phyloP scores from a whole-genome alignment of 73 alveolate genomes.

The Paramecium primaurelia region DNA sequence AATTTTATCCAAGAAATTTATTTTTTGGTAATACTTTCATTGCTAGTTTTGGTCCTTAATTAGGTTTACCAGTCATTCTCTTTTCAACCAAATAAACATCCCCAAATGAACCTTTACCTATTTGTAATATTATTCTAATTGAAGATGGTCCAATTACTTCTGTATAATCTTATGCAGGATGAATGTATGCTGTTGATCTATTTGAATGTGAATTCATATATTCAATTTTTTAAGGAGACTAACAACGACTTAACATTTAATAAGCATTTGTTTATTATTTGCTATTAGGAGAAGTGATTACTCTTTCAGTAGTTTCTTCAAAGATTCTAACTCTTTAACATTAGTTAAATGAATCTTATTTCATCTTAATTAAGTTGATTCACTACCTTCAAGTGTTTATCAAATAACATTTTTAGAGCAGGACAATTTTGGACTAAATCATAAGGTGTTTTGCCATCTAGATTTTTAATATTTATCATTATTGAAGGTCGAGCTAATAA shows the following conservation, averaged over 20 bases:
- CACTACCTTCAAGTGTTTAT: neutral
- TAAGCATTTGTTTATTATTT: slow-evolving; percentile 23
- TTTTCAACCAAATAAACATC: slow-evolving; percentile 93
- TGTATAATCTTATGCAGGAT: neutral
- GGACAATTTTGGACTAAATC: neutral
- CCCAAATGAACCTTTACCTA: slow-evolving; percentile 96
- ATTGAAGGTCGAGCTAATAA: slow-evolving; percentile 11
- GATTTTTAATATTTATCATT: neutral
- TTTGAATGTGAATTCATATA: slow-evolving; percentile 10
- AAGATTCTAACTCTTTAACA: slow-evolving; percentile 38
- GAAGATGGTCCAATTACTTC: slow-evolving; percentile 43
- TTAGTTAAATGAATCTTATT: slow-evolving; percentile 29
- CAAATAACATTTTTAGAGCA: neutral
- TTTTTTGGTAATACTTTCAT: slow-evolving; percentile 92
- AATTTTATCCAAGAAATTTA: slow-evolving; percentile 82
- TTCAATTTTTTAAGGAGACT: neutral
- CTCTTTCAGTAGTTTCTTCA: slow-evolving; percentile 11
- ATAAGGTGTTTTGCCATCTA: neutral
- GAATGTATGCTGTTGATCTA: neutral
- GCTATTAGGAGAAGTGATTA: neutral
- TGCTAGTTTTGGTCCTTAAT: slow-evolving; percentile 70
- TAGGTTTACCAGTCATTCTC: slow-evolving; percentile 65
- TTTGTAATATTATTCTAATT: slow-evolving; percentile 30
- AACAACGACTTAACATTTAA: slow-evolving; percentile 1
- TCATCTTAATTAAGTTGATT: neutral